Percentiles rank a stretch among this genome's conserved stretches.
These are phyloP conservation scores for Nemania serpens DNA, from an alignment of 2,329 filamentous ascomycete species.

Conservation along the genomic window DNA sequence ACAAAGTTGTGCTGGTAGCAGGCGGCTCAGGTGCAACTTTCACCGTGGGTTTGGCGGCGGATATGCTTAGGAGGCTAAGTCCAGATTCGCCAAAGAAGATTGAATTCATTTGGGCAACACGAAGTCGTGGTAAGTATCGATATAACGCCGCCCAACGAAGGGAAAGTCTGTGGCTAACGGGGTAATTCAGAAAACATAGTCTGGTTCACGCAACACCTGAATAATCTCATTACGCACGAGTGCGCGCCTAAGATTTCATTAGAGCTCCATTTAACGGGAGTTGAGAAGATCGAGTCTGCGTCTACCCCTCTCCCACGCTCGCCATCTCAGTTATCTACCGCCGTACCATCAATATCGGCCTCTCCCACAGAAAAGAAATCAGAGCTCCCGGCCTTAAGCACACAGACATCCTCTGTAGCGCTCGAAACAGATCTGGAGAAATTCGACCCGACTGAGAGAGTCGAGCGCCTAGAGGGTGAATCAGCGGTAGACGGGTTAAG, in stretches of 20 bases:
- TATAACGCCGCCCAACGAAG: neutral
- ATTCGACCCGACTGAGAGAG: neutral
- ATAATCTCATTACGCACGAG: constrained; percentile 45
- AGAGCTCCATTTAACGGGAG: constrained; percentile 46
- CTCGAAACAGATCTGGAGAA: constrained; percentile 33
- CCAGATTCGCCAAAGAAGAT: constrained; percentile 46
- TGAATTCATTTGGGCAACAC: constrained; percentile 56
- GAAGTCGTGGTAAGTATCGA: constrained; percentile 48
- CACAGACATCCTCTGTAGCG: constrained; percentile 23
- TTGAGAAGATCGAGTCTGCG: constrained; percentile 8
- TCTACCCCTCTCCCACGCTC: constrained; percentile 14
- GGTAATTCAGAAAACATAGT: constrained; percentile 40
- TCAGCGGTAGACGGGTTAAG: constrained; percentile 26
- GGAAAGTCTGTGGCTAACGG: constrained; percentile 17
- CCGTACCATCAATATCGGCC: constrained; percentile 11
- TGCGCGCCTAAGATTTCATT: constrained; percentile 47
- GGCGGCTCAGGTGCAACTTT: constrained; percentile 67
- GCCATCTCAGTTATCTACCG: constrained; percentile 21
- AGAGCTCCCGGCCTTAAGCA: constrained; percentile 21
- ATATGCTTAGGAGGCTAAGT: constrained; percentile 50
- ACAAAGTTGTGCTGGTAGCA: constrained; percentile 63
- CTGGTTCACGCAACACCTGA: constrained; percentile 48
- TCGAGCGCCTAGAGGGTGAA: constrained; percentile 24
- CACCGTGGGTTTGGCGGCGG: constrained; percentile 54
- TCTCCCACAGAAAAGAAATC: constrained; percentile 26